Evolutionary conservation across 768 basidiomycete species (phyloP).

Genomic region (Termitomyces sp.): DNA sequence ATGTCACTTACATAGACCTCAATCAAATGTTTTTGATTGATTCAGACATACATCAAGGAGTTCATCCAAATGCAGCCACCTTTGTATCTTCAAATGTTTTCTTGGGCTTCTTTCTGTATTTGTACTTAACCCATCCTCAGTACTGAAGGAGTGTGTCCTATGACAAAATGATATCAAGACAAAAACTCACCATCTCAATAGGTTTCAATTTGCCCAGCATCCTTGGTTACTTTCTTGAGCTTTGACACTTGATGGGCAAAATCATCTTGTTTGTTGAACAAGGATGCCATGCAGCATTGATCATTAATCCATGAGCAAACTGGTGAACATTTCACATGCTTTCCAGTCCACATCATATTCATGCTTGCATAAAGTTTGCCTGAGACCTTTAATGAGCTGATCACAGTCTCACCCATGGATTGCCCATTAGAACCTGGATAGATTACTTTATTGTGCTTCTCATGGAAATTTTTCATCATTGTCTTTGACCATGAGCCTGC

Average conservation of each 20-base stretch:
- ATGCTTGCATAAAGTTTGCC: too few relatives aligned
- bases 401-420: conserved; percentile 30
- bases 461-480: conserved; percentile 13
- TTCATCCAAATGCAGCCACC: not conserved
- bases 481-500: conserved; percentile 22
- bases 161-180: conserved; percentile 6
- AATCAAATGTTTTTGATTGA: too few relatives aligned
- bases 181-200: conserved; percentile 35
- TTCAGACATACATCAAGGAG: conserved; percentile 19
- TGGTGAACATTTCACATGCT: too few relatives aligned
- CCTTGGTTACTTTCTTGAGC: conserved; percentile 26
- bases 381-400: conserved; percentile 20
- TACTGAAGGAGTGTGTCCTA: conserved; percentile 19
- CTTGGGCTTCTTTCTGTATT: conserved; percentile 21
- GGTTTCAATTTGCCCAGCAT: conserved; percentile 31
- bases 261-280: conserved; percentile 35
- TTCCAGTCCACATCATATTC: too few relatives aligned
- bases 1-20: too few relatives aligned
- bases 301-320: conserved; percentile 31
- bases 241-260: conserved; percentile 29
- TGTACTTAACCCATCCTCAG: conserved; percentile 29
- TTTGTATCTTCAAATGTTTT: conserved; percentile 14
- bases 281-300: conserved; percentile 25
- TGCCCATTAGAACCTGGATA: conserved; percentile 23
- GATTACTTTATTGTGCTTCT: conserved; percentile 26